Percentiles rank a stretch among this genome's conserved stretches.
Conservation (phyloP, 345 rosid genomes). For the Populus pruinosa region DNA sequence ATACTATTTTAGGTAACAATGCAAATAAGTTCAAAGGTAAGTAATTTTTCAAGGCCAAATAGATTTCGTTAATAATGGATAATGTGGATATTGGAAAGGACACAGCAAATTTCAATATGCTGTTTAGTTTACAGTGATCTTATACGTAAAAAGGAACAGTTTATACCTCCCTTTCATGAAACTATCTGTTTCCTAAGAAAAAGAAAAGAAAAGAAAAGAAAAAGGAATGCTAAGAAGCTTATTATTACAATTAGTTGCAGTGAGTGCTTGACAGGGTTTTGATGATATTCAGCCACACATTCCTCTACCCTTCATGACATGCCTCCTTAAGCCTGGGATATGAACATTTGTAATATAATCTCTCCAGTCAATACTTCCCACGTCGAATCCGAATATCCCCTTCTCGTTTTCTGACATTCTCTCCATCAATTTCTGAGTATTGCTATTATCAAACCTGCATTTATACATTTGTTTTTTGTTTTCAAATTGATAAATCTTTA, state of each 20-base stretch:
- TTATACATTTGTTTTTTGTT: neutral
- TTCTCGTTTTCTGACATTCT: constrained; percentile 75
- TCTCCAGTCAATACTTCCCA: constrained; percentile 28
- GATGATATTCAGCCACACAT: neutral
- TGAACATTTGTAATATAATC: constrained; percentile 28
- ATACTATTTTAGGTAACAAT: too few relatives aligned
- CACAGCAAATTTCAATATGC: neutral
- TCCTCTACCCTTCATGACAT: constrained; percentile 29
- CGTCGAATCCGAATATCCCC: constrained; percentile 57
- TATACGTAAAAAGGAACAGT: too few relatives aligned
- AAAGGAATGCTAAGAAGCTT: neutral
- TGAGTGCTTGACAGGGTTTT: neutral
- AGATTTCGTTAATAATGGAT: too few relatives aligned
- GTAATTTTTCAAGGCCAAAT: too few relatives aligned
- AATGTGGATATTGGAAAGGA: too few relatives aligned
- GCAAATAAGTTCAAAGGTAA: too few relatives aligned
- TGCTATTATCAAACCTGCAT: constrained; percentile 81
- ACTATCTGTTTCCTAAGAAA: neutral
- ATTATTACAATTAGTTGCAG: constrained; percentile 11
- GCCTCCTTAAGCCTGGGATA: constrained; percentile 30
- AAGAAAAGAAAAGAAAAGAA: neutral
- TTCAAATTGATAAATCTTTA: neutral
- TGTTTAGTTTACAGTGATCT: too few relatives aligned
- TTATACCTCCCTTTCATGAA: neutral
- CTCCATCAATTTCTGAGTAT: constrained; percentile 65